Conservation (phyloP, 2,329 filamentous ascomycete species). For the Pestalotiopsis sp. region DNA sequence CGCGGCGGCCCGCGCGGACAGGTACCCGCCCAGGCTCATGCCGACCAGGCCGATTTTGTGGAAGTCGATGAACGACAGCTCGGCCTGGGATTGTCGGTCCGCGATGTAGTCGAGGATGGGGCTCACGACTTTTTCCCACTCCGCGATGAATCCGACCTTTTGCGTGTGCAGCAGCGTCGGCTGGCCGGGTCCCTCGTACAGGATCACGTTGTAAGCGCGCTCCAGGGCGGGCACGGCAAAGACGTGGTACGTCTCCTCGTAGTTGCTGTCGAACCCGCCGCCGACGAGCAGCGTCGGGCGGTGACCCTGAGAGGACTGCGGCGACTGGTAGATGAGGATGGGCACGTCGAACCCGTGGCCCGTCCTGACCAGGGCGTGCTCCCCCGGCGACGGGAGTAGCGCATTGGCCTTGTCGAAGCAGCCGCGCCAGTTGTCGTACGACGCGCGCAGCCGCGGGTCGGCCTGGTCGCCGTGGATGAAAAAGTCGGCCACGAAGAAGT, state of each 20-base stretch:
- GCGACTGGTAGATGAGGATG: slow-evolving; percentile 21
- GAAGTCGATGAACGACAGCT: slow-evolving; percentile 13
- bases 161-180: slow-evolving; percentile 22
- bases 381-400: slow-evolving; percentile 32
- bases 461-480: slow-evolving; percentile 38
- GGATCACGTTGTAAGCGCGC: slow-evolving; percentile 33
- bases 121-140: slow-evolving; percentile 23
- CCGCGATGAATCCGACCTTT: slow-evolving; percentile 22
- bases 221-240: slow-evolving; percentile 30
- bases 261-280: slow-evolving; percentile 38
- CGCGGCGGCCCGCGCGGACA: slow-evolving; percentile 28
- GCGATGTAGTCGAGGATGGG: slow-evolving; percentile 22
- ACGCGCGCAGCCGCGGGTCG: slow-evolving; percentile 34
- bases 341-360: slow-evolving; percentile 27
- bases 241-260: slow-evolving; percentile 40
- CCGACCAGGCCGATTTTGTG: slow-evolving; percentile 20
- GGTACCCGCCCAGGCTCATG: slow-evolving; percentile 21
- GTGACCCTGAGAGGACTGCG: slow-evolving; percentile 5
- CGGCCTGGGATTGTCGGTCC: background rate
- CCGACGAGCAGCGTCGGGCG: slow-evolving; percentile 37
- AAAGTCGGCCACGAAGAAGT: slow-evolving; percentile 40
- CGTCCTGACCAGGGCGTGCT: slow-evolving; percentile 31
- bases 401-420: slow-evolving; percentile 34
- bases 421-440: slow-evolving; percentile 33
- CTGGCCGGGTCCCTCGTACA: slow-evolving; percentile 20